phyloP scores from a whole-genome alignment of 495 filamentous ascomycete species.

The Oleoguttula mirabilis region DNA sequence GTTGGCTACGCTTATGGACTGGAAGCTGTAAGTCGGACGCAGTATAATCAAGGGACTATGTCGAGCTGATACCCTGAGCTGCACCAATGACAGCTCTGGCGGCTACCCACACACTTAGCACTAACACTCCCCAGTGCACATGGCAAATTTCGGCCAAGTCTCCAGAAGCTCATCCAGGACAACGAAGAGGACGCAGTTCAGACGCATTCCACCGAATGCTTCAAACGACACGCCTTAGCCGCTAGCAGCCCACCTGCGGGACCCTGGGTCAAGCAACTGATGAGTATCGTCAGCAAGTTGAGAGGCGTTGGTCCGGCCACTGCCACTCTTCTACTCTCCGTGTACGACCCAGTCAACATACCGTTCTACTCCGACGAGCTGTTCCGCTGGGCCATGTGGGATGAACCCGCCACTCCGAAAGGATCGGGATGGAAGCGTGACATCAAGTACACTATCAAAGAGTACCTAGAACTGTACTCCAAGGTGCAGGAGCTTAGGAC shows the following conservation, averaged over 20 bases:
- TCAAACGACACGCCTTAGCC: too few relatives aligned
- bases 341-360: constrained; percentile 42
- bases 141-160: constrained; percentile 55
- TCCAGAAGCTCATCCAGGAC: constrained; percentile 51
- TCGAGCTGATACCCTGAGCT: background rate
- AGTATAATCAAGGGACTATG: constrained; percentile 1
- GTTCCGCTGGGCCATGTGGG: constrained; percentile 48
- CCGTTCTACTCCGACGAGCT: constrained; percentile 71
- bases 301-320: constrained; percentile 64
- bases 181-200: constrained; percentile 38
- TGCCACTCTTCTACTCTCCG: constrained; percentile 55
- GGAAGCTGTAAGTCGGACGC: constrained; percentile 66
- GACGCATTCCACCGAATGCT: constrained; percentile 37
- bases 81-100: background rate
- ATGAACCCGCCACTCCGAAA: constrained; percentile 33
- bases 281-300: too few relatives aligned
- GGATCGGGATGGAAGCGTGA: constrained; percentile 34
- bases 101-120: too few relatives aligned
- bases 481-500: constrained; percentile 34
- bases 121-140: constrained; percentile 37
- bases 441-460: constrained; percentile 53
- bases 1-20: constrained; percentile 45
- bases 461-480: constrained; percentile 46
- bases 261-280: too few relatives aligned
- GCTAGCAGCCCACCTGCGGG: too few relatives aligned